Conservation (phyloP, 192 early-diverging fungal species). For the Piromyces finnis region DNA sequence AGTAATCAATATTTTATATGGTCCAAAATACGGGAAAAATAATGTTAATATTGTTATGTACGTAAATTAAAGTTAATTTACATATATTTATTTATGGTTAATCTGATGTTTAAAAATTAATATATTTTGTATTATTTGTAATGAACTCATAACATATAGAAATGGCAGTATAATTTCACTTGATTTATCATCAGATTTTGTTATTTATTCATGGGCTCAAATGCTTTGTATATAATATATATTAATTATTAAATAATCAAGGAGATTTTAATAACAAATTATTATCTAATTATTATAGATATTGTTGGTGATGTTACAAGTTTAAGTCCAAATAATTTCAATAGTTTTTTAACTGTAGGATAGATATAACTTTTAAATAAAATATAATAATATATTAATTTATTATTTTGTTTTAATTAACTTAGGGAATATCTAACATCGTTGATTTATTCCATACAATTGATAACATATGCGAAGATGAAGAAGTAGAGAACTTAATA, state of each 20-base stretch:
- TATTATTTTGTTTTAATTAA: too few relatives aligned
- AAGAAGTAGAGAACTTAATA: conserved; percentile 3
- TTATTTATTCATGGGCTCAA: conserved; percentile 55
- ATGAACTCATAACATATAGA: neutral
- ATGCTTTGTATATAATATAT: conserved; percentile 19
- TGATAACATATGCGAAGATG: conserved; percentile 4
- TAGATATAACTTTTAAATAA: too few relatives aligned
- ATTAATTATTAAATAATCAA: neutral
- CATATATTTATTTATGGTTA: too few relatives aligned
- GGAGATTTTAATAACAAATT: too few relatives aligned
- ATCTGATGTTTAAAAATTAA: too few relatives aligned
- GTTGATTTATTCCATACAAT: conserved; percentile 18
- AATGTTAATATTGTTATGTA: conserved; percentile 24
- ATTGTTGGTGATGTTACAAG: conserved; percentile 19
- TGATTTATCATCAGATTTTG: conserved; percentile 25
- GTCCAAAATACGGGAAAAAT: conserved; percentile 40
- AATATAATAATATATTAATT: too few relatives aligned
- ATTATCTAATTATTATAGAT: conserved; percentile 5
- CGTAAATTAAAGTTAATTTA: too few relatives aligned
- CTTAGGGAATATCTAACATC: conserved; percentile 15
- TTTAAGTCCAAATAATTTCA: conserved; percentile 19
- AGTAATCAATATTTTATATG: conserved; percentile 48
- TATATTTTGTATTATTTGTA: too few relatives aligned
- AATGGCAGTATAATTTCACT: neutral
- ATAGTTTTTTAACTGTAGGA: conserved; percentile 15